These are phyloP conservation scores for Botrytis squamosa DNA, from an alignment of 2,329 filamentous ascomycete genomes.

Conservation along the genomic window DNA sequence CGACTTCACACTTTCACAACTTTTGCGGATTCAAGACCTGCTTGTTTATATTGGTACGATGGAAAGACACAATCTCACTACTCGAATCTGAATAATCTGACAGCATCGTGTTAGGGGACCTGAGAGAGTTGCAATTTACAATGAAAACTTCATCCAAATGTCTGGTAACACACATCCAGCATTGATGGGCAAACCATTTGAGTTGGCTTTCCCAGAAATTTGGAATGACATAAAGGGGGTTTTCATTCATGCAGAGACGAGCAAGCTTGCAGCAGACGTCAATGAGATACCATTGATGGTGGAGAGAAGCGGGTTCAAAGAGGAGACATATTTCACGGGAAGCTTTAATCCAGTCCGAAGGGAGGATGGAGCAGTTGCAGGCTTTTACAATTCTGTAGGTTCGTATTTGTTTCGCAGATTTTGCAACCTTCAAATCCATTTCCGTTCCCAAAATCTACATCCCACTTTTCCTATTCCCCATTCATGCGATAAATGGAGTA, in stretches of 20 bases:
- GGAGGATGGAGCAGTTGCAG: constrained; percentile 30
- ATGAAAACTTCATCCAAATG: constrained; percentile 32
- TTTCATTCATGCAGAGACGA: constrained; percentile 28
- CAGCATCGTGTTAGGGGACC: constrained; percentile 28
- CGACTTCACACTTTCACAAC: constrained; percentile 30
- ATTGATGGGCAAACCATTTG: constrained; percentile 30
- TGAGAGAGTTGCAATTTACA: constrained; percentile 33
- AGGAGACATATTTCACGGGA: constrained; percentile 36
- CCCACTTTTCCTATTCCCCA: no score
- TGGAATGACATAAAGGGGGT: constrained; percentile 24
- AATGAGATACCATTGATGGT: constrained; percentile 33
- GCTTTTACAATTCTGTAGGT: constrained; percentile 31
- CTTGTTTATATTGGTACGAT: constrained; percentile 32
- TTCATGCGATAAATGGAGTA: background rate
- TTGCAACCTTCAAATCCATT: background rate
- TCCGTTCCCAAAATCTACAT: background rate
- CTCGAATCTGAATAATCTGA: constrained; percentile 2
- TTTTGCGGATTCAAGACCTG: constrained; percentile 32
- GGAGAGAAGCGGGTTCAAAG: constrained; percentile 30
- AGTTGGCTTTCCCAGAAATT: constrained; percentile 30
- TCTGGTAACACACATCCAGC: constrained; percentile 31
- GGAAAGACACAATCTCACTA: background rate
- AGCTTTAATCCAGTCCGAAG: constrained; percentile 34
- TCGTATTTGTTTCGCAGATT: background rate
- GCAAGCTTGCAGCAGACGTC: constrained; percentile 29